phyloP scores from a whole-genome alignment of 2,329 filamentous ascomycete genomes.

The Aspergillus vadensis region DNA sequence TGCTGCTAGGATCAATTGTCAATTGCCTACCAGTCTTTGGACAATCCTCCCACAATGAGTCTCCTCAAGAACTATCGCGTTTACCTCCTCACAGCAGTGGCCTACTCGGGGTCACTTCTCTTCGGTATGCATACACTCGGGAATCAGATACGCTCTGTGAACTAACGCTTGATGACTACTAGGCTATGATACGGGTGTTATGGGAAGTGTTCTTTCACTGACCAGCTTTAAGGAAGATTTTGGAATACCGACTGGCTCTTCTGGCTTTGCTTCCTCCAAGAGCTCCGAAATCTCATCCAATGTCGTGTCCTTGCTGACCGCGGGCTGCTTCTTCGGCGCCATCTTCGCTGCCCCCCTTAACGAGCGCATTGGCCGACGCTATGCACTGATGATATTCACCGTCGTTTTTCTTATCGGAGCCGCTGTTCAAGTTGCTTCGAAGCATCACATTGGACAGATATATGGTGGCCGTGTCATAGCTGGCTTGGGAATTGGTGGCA shows the following conservation, averaged over 20 bases:
- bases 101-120: conserved; percentile 48
- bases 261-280: conserved; percentile 34
- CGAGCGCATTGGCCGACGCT: conserved; percentile 38
- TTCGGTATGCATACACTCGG: conserved; percentile 37
- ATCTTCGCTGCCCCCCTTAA: conserved; percentile 40
- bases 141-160: background rate
- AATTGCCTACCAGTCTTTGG: background rate
- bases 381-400: conserved; percentile 38
- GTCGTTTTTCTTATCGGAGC: conserved; percentile 40
- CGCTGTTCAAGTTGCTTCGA: conserved; percentile 36
- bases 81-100: conserved; percentile 47
- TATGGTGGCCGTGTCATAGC: conserved; percentile 43
- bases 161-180: background rate
- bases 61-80: conserved; percentile 49
- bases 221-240: conserved; percentile 46
- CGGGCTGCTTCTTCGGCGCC: conserved; percentile 44
- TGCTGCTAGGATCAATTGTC: conserved; percentile 4
- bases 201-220: conserved; percentile 44
- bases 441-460: conserved; percentile 35
- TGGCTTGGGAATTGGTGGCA: conserved; percentile 41
- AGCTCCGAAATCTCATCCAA: conserved; percentile 44
- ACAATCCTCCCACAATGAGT: conserved; percentile 20
- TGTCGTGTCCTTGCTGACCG: conserved; percentile 41
- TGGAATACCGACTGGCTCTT: conserved; percentile 35
- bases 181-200: conserved; percentile 49